Conservation (phyloP, 176 grass and related monocot species). For the Aechmea fasciata region DNA sequence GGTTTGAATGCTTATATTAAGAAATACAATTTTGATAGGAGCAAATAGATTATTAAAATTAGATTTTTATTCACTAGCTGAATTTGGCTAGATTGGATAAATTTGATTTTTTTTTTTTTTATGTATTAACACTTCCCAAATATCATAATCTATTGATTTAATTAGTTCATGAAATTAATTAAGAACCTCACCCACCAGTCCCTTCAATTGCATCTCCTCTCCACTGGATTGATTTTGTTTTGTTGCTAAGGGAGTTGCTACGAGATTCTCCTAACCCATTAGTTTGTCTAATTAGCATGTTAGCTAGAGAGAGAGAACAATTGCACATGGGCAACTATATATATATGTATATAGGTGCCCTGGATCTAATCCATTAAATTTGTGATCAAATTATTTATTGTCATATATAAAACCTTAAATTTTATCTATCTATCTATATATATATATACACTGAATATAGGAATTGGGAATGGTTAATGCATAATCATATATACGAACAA, state of each 20-base stretch:
- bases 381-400: no score
- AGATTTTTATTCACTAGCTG: background rate
- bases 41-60: slow-evolving; percentile 10
- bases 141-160: slow-evolving; percentile 1
- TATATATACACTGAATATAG: no score
- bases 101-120: background rate
- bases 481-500: no score
- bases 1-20: no score
- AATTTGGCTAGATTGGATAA: background rate
- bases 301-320: slow-evolving; percentile 12
- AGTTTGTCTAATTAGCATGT: slow-evolving; percentile 1
- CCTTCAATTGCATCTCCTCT: slow-evolving; percentile 8
- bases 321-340: slow-evolving; percentile 46
- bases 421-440: no score
- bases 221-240: background rate
- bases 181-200: background rate
- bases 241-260: slow-evolving; percentile 9
- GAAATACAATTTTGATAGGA: slow-evolving; percentile 2
- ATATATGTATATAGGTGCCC: slow-evolving; percentile 19
- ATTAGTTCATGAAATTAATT: background rate
- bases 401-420: no score
- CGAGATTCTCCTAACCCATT: slow-evolving; percentile 38
- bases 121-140: slow-evolving; percentile 3
- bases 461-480: no score
- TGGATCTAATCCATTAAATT: background rate